Conservation (phyloP, 2,329 filamentous ascomycete species). For the Epichloe amarillans region DNA sequence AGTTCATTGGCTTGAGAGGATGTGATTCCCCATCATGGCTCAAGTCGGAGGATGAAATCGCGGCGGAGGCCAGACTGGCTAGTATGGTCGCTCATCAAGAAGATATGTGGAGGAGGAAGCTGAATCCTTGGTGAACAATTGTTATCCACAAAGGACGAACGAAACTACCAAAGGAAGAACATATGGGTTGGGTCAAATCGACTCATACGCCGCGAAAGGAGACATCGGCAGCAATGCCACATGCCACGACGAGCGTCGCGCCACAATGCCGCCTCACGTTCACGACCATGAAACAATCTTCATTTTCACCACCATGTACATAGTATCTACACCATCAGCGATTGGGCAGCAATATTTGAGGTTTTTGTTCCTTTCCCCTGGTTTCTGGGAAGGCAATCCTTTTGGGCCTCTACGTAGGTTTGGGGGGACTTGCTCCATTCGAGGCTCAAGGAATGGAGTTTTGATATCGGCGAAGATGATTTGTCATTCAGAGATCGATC, state of each 20-base stretch:
- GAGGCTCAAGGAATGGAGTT: neutral
- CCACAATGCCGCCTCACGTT: neutral
- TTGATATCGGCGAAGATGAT: neutral
- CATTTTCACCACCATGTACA: slow-evolving; percentile 1
- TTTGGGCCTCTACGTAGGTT: neutral
- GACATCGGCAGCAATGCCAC: slow-evolving; percentile 2
- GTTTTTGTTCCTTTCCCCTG: neutral
- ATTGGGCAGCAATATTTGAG: neutral
- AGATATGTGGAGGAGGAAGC: slow-evolving; percentile 35
- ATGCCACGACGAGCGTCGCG: neutral
- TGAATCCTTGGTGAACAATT: slow-evolving; percentile 15
- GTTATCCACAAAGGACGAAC: no score
- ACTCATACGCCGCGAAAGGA: neutral
- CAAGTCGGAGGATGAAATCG: slow-evolving; percentile 35
- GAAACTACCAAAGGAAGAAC: no score
- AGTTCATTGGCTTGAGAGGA: slow-evolving; percentile 59
- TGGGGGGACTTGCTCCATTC: neutral
- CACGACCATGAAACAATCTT: neutral
- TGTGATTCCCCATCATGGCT: slow-evolving; percentile 26
- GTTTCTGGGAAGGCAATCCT: neutral
- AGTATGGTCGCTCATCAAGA: slow-evolving; percentile 25
- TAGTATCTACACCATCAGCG: slow-evolving; percentile 3
- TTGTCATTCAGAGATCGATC: neutral
- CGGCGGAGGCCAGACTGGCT: slow-evolving; percentile 27
- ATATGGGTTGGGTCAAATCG: neutral